Base-by-base conservation (phyloP, 2,329 filamentous ascomycete species). In the Talaromyces sp. region DNA sequence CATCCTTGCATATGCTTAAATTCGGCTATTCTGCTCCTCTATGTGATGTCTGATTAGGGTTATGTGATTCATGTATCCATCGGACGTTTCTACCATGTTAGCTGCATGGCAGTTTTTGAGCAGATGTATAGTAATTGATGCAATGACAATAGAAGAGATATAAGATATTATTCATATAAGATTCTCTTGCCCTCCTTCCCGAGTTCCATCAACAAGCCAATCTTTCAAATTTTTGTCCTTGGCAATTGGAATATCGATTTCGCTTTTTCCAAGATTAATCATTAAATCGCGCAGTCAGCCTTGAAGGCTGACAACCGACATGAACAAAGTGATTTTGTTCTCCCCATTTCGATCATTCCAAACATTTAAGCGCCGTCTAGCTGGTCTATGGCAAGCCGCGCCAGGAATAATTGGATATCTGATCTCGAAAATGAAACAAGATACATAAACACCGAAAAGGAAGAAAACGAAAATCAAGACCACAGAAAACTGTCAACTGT, bases 341-440 rank as follows among this genome's bases (percentile, higher is more conserved):
- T 39, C 10, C 10, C 33, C 21, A 36, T 37, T 51, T 35, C 48
- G 31, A 36, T 28, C 17, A 39, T 48, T 33, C 41, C 41, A 21
- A 36, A 25, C 33, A 39, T 25, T 22, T 56, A 56, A 56, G 54
- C 54, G 54, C 54, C 53, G 41, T 39, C 53, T 25, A 52, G 31
- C 21, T 28, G 35, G 43, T 50, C 54, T 56, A 50, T 39, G 41
- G 54, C 21, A 37, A 41, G 35, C 43, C 43, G 54, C 33, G 35
- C 36, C 21, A 35, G 43, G 54, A 56, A 56, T 40, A 56, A 56
- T 56, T 56, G 54, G 54, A 56, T 56, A 56, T 56, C 54, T 56
- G 54, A 22, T 5, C 33, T 48, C 54, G 54, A 56, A 56, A 56
- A 56, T 19, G 19, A 52, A 22, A 39, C 11, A 45, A 56, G 13